Percentiles rank a stretch among this genome's conserved stretches.
These are phyloP conservation scores for Sclerotinia borealis DNA, from an alignment of 2,329 filamentous ascomycete genomes.

Conservation along the genomic window DNA sequence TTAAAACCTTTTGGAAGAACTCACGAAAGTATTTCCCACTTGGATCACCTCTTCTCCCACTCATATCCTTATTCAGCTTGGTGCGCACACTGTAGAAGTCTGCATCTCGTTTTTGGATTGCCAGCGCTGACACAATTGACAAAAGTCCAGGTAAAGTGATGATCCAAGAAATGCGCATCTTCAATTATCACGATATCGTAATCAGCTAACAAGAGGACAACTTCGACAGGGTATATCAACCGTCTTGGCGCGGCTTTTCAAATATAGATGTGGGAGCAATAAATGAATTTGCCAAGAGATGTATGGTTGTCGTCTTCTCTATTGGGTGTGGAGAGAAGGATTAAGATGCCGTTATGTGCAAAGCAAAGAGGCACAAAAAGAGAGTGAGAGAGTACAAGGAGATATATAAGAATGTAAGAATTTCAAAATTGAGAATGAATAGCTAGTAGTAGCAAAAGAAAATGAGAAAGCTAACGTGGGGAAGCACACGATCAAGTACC, in stretches of 20 bases:
- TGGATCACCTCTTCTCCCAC: constrained; percentile 26
- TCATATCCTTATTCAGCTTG: constrained; percentile 30
- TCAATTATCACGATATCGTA: constrained; percentile 9
- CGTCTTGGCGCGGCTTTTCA: constrained; percentile 9
- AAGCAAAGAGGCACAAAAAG: not conserved
- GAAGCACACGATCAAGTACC: constrained; percentile 13
- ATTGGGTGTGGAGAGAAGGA: not conserved
- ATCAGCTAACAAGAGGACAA: not conserved
- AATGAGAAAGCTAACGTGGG: not conserved
- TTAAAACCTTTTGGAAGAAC: constrained; percentile 13
- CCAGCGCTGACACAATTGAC: constrained; percentile 22
- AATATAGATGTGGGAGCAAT: not conserved
- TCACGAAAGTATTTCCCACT: constrained; percentile 36
- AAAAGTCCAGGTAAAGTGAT: constrained; percentile 23
- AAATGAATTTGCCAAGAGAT: constrained; percentile 4
- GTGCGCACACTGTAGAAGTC: constrained; percentile 30
- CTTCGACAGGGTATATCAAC: constrained; percentile 5
- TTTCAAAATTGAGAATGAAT: not conserved
- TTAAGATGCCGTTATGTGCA: not conserved
- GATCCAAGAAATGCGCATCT: constrained; percentile 28
- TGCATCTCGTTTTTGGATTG: constrained; percentile 29
- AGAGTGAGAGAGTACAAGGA: not conserved
- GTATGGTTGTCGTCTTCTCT: not conserved
- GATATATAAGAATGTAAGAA: not conserved
- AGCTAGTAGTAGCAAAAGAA: not conserved